Conservation (phyloP, 2,329 filamentous ascomycete genomes). For the Aspergillus sp. region DNA sequence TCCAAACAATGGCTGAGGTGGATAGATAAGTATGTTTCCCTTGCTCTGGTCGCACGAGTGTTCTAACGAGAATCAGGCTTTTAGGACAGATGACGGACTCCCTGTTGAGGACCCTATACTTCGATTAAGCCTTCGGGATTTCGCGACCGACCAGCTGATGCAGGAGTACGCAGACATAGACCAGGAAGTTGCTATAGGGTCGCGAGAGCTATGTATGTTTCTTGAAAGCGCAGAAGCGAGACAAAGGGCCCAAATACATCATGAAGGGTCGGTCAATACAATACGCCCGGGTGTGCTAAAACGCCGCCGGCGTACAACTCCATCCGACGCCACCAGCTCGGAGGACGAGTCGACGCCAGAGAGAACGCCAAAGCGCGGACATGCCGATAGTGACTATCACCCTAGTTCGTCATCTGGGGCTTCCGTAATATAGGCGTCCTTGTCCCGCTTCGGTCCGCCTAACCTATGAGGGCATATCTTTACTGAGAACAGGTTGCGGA, state of each 20-base stretch:
- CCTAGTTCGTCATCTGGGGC: not conserved
- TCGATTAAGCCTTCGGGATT: not conserved
- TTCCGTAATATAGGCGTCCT: not conserved
- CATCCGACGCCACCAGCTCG: not conserved
- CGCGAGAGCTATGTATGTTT: not conserved
- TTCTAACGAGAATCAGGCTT: not conserved
- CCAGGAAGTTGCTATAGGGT: not conserved
- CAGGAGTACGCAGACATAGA: not conserved
- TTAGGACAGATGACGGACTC: not conserved
- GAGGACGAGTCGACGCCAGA: not conserved
- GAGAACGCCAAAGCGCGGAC: not conserved
- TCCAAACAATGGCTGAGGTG: not conserved
- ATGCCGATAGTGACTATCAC: not conserved
- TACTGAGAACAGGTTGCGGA: too few relatives aligned
- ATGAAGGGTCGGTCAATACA: not conserved
- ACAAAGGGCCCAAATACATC: not conserved
- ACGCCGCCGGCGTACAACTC: not conserved
- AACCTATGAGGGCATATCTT: too few relatives aligned
- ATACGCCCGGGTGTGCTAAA: not conserved
- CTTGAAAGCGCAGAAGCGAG: not conserved
- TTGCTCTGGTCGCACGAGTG: not conserved
- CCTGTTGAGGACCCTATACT: not conserved
- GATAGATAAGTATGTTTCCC: not conserved
- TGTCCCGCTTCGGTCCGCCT: too few relatives aligned
- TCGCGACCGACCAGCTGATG: not conserved